A percentile compares a stretch with the other conserved stretches of the same genome.
These are phyloP conservation scores for Ustulina deusta DNA, from an alignment of 2,329 filamentous ascomycete genomes.

Conservation along the genomic window DNA sequence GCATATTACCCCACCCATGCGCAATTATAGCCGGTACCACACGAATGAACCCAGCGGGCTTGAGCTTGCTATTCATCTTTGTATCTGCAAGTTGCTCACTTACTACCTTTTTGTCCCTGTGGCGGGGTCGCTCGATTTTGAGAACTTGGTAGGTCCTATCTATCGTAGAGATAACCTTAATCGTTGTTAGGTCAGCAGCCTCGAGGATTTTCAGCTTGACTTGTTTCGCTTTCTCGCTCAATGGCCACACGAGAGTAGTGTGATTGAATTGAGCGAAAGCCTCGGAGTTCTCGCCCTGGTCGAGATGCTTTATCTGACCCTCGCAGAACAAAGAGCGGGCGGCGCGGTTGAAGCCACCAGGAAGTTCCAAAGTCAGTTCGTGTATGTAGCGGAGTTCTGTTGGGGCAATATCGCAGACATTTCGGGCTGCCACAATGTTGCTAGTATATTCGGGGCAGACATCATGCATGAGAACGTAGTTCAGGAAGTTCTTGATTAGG, in stretches of 20 bases:
- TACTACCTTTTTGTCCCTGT: conserved; percentile 36
- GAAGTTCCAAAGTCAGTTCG: conserved; percentile 66
- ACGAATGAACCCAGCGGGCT: conserved; percentile 59
- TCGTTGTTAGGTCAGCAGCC: conserved; percentile 46
- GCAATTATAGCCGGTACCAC: conserved; percentile 61
- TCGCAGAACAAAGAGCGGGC: conserved; percentile 74
- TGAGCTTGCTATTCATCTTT: conserved; percentile 46
- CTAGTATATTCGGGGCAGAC: conserved; percentile 84
- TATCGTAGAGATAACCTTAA: conserved; percentile 60
- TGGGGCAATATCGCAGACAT: conserved; percentile 74
- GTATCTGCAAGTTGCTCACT: conserved; percentile 38
- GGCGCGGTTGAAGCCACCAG: conserved; percentile 84
- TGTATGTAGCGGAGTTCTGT: conserved; percentile 73
- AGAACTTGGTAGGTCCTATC: conserved; percentile 72
- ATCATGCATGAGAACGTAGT: conserved; percentile 85
- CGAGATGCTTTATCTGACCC: conserved; percentile 45
- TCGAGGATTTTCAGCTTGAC: conserved; percentile 28
- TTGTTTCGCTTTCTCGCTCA: conserved; percentile 47
- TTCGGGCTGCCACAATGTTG: conserved; percentile 74
- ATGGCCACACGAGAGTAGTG: conserved; percentile 52
- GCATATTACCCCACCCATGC: conserved; percentile 61
- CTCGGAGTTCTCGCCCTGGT: conserved; percentile 55
- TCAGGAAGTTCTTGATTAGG: conserved; percentile 86
- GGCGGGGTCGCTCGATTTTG: conserved; percentile 56
- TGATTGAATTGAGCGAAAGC: conserved; percentile 59